Base-by-base conservation (phyloP, 2,329 filamentous ascomycete genomes). In the Neopestalotiopsis clavispora region DNA sequence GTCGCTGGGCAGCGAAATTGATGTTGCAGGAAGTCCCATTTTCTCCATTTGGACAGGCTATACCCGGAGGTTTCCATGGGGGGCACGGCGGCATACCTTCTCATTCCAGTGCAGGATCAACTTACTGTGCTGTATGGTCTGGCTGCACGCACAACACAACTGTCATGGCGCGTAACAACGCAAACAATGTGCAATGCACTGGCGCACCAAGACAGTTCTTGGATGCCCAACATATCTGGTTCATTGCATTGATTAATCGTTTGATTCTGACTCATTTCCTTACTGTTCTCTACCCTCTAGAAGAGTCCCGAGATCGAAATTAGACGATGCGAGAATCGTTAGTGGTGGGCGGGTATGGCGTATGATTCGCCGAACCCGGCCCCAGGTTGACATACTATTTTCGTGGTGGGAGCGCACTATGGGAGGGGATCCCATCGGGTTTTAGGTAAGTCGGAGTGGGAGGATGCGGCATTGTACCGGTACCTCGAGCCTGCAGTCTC, bases 401-500 rank as follows among this genome's bases (percentile, higher is more conserved):
- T 49, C 62, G 34, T 38, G 57, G 32, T 63, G 60, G 32, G 30
- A 38, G 42, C 32, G 17, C 34, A 38, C 34, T 38, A 38, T 38
- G 34, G 34, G 34, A 38, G 34, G 20, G 23, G 42, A 28, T 65
- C n/a, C 30, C n/a, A 62, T 34, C 30, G 59, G 45, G 45, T 52
- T 52, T 52, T 62, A 59, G 57, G 59, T 49, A 65, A 49, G 62
- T 17, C 13, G 30, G 42, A 28, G 40, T 52, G 62, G n/a, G 32
- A 40, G n/a, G 38, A 49, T 12, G 32, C n/a, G 64, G 42, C 28
- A 28, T 57, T 28, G 62, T 65, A 65, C 62, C 38, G 62, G 62
- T 65, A 65, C 62, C n/a, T 32, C 7, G n/a, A 62, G 32, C 34
- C 17, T 40, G 59, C 30, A 62, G 59, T 34, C 59, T 40, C 59